Conservation (phyloP, 2,329 filamentous ascomycete species). For the Aspergillus quadricinctus region DNA sequence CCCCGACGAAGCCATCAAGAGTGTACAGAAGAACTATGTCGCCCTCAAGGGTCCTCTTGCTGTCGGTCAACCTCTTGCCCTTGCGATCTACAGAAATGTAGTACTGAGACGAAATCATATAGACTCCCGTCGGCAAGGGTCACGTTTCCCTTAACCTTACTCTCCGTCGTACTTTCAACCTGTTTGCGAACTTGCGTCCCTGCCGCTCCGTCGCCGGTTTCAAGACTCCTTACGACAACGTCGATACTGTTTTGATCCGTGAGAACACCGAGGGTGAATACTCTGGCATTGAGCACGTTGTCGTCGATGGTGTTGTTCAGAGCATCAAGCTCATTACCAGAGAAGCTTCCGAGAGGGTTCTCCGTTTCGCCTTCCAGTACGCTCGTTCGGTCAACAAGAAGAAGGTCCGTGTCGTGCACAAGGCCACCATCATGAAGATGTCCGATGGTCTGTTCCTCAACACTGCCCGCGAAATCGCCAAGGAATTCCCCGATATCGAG, state of each 20-base stretch:
- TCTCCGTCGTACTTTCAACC: constrained; percentile 97
- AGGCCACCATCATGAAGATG: constrained; percentile 99
- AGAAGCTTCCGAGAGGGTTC: constrained; percentile 89
- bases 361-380: constrained; percentile 98
- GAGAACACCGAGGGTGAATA: constrained; percentile 99
- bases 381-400: constrained; percentile 87
- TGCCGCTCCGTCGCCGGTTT: constrained; percentile 95
- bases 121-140: constrained; percentile 96
- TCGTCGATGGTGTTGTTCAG: constrained; percentile 96
- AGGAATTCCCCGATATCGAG: constrained; percentile 93
- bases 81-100: neutral
- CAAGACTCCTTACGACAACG: constrained; percentile 97
- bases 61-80: constrained; percentile 49
- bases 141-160: constrained; percentile 99
- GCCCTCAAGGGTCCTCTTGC: constrained; percentile 97
- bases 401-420: constrained; percentile 98
- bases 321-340: constrained; percentile 99
- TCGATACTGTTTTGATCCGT: constrained; percentile 95
- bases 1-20: constrained; percentile 85
- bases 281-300: constrained; percentile 97
- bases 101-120: constrained; percentile 24
- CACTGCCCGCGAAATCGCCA: constrained; percentile 77
- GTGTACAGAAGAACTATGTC: constrained; percentile 92
- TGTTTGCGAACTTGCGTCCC: constrained; percentile 97
- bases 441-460: constrained; percentile 96